phyloP scores from a whole-genome alignment of 2,329 filamentous ascomycete genomes.

The Aspergillus pseudonomiae region DNA sequence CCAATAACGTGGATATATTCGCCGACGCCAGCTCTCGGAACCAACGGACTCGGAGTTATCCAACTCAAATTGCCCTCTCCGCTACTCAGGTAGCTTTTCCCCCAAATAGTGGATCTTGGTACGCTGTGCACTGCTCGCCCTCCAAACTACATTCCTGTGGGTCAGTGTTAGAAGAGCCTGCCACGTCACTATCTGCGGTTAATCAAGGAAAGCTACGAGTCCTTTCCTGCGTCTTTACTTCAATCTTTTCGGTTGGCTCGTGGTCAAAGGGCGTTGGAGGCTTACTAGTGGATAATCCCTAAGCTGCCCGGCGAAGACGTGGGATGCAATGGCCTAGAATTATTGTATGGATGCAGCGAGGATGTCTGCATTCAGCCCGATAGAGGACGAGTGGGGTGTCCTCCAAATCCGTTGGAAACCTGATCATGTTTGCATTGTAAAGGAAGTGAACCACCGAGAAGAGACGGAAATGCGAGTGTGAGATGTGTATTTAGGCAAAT shows the following conservation, averaged over 20 bases:
- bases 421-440: background rate
- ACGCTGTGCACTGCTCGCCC: background rate
- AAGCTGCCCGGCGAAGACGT: too few species aligned
- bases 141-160: background rate
- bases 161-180: background rate
- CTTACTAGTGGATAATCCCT: too few species aligned
- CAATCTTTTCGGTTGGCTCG: too few species aligned
- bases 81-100: background rate
- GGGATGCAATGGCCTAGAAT: too few species aligned
- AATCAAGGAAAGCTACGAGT: background rate
- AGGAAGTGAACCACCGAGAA: background rate
- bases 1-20: background rate
- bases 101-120: background rate
- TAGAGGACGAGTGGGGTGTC: too few species aligned
- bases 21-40: background rate
- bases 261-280: too few species aligned
- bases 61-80: background rate
- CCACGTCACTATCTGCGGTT: background rate
- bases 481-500: too few species aligned
- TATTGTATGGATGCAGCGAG: background rate
- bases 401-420: background rate
- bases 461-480: background rate
- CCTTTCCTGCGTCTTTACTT: too few species aligned
- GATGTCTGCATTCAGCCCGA: background rate
- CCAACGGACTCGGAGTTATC: background rate